Conservation (phyloP, 1,139 yeast genomes). For the Zygosaccharomyces pseudobailii region DNA sequence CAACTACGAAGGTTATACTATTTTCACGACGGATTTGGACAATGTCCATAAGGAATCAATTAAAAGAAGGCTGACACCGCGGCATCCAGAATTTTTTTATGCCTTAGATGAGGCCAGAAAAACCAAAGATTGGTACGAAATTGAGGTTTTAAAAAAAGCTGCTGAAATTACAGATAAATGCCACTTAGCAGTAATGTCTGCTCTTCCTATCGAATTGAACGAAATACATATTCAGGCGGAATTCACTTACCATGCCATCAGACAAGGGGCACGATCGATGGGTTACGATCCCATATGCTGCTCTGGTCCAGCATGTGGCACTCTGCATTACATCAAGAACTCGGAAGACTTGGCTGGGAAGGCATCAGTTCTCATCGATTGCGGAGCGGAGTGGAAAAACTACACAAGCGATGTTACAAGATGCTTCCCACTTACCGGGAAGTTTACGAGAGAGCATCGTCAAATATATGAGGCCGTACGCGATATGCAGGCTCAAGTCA, state of each 20-base stretch:
- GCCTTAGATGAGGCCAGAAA: slow-evolving; percentile 85
- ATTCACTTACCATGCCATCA: slow-evolving; percentile 84
- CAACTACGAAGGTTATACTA: slow-evolving; percentile 21
- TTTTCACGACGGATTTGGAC: slow-evolving; percentile 40
- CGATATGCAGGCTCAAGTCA: slow-evolving; percentile 73
- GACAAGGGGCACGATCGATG: slow-evolving; percentile 87
- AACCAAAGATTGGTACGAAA: slow-evolving; percentile 78
- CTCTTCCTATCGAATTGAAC: slow-evolving; percentile 77
- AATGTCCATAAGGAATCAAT: slow-evolving; percentile 32
- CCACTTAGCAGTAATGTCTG: slow-evolving; percentile 89
- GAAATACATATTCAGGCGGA: slow-evolving; percentile 96
- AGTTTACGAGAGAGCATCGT: slow-evolving; percentile 83
- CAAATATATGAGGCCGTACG: slow-evolving; percentile 76
- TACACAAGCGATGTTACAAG: slow-evolving; percentile 94
- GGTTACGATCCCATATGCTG: slow-evolving; percentile 96
- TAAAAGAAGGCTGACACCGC: slow-evolving; percentile 37
- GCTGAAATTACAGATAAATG: slow-evolving; percentile 80
- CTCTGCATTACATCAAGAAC: slow-evolving; percentile 83
- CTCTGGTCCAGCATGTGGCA: slow-evolving; percentile 86
- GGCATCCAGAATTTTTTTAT: slow-evolving; percentile 50
- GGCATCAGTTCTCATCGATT: slow-evolving; percentile 78
- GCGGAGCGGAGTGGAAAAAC: slow-evolving; percentile 95
- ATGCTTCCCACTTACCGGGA: slow-evolving; percentile 87
- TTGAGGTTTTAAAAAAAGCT: slow-evolving; percentile 72
- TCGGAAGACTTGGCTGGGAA: slow-evolving; percentile 59